These are phyloP conservation scores for Hura crepitans DNA, from an alignment of 441 rosid genomes.

Conservation along the genomic window DNA sequence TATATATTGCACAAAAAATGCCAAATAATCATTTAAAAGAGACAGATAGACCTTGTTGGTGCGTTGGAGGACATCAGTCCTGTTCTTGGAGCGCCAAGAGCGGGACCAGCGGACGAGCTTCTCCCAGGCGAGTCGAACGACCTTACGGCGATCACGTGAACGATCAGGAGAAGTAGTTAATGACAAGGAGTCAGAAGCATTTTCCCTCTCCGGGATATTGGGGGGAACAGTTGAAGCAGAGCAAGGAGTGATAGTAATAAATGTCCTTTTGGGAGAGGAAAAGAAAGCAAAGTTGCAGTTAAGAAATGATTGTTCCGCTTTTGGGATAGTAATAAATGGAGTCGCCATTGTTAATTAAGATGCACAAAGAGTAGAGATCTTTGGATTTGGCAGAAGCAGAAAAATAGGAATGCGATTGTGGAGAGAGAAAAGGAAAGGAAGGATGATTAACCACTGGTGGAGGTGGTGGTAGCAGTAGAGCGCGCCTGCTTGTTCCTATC, in stretches of 20 bases:
- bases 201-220: not conserved
- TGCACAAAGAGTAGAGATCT: not conserved
- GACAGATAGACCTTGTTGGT: slow-evolving; percentile 58
- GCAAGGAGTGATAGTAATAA: not conserved
- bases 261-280: not conserved
- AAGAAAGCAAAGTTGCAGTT: not conserved
- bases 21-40: not conserved
- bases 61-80: slow-evolving; percentile 63
- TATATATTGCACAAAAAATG: slow-evolving; percentile 3
- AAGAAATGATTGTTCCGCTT: not conserved
- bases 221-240: slow-evolving; percentile 16
- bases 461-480: no score
- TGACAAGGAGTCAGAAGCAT: not conserved
- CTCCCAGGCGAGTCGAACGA: slow-evolving; percentile 83
- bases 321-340: not conserved
- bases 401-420: not conserved
- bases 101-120: slow-evolving; percentile 87
- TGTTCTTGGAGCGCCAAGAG: slow-evolving; percentile 70
- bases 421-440: not conserved
- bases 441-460: no score
- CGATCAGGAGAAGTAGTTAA: slow-evolving; percentile 14
- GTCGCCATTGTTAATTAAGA: not conserved
- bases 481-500: no score
- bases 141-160: slow-evolving; percentile 53
- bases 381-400: not conserved